Conservation (phyloP, 2,329 filamentous ascomycete species). For the Pseudocercospora fijiensis region DNA sequence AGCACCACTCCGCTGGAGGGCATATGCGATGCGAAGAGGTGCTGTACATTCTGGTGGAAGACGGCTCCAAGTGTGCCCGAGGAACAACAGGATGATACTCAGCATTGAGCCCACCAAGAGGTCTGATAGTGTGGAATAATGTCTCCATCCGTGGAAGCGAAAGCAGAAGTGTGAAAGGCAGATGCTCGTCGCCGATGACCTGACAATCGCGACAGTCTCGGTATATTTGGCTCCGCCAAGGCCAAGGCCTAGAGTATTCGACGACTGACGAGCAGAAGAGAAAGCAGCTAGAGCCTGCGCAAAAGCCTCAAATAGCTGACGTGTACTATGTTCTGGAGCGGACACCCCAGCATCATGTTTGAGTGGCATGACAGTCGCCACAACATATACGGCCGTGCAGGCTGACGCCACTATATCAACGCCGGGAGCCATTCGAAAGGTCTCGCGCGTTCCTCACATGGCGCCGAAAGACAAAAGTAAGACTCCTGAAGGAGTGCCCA, state of each 20-base stretch:
- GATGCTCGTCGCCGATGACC: too few relatives aligned
- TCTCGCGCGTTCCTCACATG: background rate
- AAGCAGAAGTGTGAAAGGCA: too few relatives aligned
- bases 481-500: background rate
- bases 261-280: background rate
- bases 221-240: background rate
- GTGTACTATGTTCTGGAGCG: background rate
- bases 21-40: too few relatives aligned
- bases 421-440: background rate
- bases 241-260: conserved; percentile 1
- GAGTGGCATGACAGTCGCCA: background rate
- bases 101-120: too few relatives aligned
- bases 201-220: background rate
- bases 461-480: conserved; percentile 2
- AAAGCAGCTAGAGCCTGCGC: background rate
- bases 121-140: too few relatives aligned
- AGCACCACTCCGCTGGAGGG: background rate
- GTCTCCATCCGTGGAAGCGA: too few relatives aligned
- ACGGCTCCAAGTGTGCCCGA: background rate
- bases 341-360: background rate
- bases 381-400: background rate
- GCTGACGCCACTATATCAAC: background rate
- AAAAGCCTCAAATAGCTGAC: background rate
- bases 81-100: background rate
- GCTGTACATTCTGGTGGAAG: too few relatives aligned